Evolutionary conservation across 1,139 yeast species (phyloP).

Genomic region (Candida frijolesensis): DNA sequence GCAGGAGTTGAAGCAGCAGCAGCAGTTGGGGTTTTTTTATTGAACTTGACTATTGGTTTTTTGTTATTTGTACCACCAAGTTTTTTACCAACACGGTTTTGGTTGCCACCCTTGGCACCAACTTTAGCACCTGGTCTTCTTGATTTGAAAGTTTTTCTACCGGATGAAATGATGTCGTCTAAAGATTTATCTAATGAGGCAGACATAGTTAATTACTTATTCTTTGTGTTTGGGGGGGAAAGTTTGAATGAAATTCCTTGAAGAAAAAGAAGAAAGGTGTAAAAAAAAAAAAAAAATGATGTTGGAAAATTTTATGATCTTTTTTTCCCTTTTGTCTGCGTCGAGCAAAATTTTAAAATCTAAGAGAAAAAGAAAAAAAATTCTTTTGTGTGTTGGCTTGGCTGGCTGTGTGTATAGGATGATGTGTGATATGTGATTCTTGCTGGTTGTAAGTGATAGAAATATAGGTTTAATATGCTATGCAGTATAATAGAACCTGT

Average conservation of each 20-base stretch:
- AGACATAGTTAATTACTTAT: constrained; percentile 29
- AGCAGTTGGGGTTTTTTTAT: constrained; percentile 38
- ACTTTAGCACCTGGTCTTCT: constrained; percentile 32
- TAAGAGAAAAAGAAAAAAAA: not conserved
- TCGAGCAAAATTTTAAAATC: not conserved
- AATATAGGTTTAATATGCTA: no score
- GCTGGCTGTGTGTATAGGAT: not conserved
- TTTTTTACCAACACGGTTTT: constrained; percentile 33
- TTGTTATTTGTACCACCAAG: constrained; percentile 29
- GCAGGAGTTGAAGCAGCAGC: constrained; percentile 31
- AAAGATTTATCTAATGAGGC: constrained; percentile 83
- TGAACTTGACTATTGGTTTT: constrained; percentile 39
- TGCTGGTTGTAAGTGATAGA: not conserved
- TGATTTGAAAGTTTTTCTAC: constrained; percentile 34
- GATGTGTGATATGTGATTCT: no score
- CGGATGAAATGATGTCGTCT: constrained; percentile 87
- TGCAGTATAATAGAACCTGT: no score
- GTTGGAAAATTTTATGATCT: not conserved
- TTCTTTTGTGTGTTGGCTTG: not conserved
- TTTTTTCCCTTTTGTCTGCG: not conserved
- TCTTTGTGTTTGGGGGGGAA: constrained; percentile 1
- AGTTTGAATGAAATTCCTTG: not conserved
- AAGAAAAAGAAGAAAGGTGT: not conserved
- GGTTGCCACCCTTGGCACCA: constrained; percentile 23
- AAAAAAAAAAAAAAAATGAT: not conserved